Evolutionary conservation across 2,329 filamentous ascomycete genomes (phyloP).

Genomic region (Colletotrichum sp.): DNA sequence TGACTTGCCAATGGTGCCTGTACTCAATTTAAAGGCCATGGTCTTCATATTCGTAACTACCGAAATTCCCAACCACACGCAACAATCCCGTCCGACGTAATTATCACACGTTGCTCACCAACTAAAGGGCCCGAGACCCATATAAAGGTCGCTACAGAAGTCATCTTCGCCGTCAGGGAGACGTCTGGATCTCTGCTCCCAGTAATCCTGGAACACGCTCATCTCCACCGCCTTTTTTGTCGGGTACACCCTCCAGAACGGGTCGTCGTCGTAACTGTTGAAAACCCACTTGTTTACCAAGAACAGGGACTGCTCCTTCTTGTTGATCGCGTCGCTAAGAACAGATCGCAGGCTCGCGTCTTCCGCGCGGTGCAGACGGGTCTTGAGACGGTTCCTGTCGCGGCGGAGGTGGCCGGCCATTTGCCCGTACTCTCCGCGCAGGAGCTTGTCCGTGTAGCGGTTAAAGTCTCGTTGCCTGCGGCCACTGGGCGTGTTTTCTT

Average conservation of each 20-base stretch:
- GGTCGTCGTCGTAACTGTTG: not conserved
- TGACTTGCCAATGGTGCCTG: not conserved
- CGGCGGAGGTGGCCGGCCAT: not conserved
- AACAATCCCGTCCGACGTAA: not conserved
- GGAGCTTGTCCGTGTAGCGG: not conserved
- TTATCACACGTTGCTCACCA: not conserved
- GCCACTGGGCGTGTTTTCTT: not conserved
- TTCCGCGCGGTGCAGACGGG: not conserved
- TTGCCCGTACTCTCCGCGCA: not conserved
- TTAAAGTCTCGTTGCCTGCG: not conserved
- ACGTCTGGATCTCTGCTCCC: not conserved
- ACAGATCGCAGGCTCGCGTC: not conserved
- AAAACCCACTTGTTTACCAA: not conserved
- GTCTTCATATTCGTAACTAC: not conserved
- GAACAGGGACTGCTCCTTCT: not conserved
- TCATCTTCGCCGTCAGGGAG: not conserved
- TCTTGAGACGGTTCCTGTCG: not conserved
- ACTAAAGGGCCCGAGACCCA: not conserved
- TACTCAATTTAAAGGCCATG: not conserved
- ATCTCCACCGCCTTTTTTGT: not conserved
- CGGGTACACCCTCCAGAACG: not conserved
- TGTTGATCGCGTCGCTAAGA: not conserved
- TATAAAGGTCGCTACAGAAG: no score
- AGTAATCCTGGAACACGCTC: not conserved
- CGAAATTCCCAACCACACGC: accelerated